A percentile compares a stretch with the other conserved stretches of the same genome.
These are phyloP conservation scores for Artemisia princeps DNA, from an alignment of 140 eudicot species.

Conservation along the genomic window DNA sequence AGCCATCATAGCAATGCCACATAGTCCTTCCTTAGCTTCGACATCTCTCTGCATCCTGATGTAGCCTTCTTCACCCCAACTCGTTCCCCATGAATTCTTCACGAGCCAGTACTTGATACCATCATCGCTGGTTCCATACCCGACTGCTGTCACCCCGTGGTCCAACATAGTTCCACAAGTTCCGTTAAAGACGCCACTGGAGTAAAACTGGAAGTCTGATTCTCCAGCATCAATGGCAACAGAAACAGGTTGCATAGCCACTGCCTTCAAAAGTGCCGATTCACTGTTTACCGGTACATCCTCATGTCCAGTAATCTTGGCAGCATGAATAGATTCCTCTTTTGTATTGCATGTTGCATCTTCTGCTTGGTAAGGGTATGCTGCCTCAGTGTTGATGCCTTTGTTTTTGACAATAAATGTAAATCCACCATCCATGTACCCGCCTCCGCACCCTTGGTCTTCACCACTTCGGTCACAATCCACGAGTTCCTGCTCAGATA, in stretches of 20 bases:
- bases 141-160: conserved; percentile 36
- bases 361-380: too few relatives aligned
- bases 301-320: too few relatives aligned
- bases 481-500: conserved; percentile 42
- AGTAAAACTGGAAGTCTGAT: too few relatives aligned
- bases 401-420: conserved; percentile 16
- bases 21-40: conserved; percentile 23
- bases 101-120: conserved; percentile 5
- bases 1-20: conserved; percentile 33
- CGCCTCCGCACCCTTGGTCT: conserved; percentile 38
- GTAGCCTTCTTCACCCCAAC: conserved; percentile 19
- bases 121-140: conserved; percentile 32
- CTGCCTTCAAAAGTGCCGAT: too few relatives aligned
- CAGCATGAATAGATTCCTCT: too few relatives aligned
- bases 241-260: too few relatives aligned
- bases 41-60: conserved; percentile 34
- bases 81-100: background rate
- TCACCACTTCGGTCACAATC: conserved; percentile 33
- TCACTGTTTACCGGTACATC: too few relatives aligned
- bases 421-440: conserved; percentile 28
- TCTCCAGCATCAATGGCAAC: too few relatives aligned
- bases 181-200: background rate
- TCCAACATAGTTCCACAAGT: background rate
- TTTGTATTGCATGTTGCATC: too few relatives aligned
- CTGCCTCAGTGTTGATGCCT: background rate